Percentiles rank a stretch among this genome's conserved stretches.
These are phyloP conservation scores for Smithsoniella earleae DNA, from an alignment of 163 green algal genomes.

Conservation along the genomic window DNA sequence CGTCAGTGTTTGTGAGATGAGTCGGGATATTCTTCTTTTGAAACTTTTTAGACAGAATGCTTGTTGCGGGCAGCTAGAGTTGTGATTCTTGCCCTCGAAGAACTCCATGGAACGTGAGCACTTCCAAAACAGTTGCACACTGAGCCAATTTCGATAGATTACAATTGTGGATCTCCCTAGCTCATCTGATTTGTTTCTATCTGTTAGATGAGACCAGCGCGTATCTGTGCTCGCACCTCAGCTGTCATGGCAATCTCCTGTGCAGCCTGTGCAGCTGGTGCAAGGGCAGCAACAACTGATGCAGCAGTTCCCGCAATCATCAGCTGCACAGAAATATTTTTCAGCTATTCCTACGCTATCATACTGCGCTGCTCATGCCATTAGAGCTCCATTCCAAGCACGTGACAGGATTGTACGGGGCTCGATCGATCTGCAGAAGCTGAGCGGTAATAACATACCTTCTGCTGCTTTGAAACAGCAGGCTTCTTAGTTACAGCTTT, in stretches of 20 bases:
- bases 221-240: slow-evolving; percentile 44
- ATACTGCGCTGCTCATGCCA: too few relatives aligned
- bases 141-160: not conserved
- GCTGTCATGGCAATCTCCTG: slow-evolving; percentile 71
- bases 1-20: not conserved
- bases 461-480: not conserved
- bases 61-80: too few relatives aligned
- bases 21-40: too few relatives aligned
- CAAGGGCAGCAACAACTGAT: slow-evolving; percentile 45
- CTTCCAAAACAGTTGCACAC: too few relatives aligned
- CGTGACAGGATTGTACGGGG: too few relatives aligned
- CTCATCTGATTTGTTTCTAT: not conserved
- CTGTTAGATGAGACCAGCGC: too few relatives aligned
- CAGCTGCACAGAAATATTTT: slow-evolving; percentile 38
- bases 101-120: not conserved
- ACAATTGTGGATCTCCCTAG: not conserved
- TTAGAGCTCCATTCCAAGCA: too few relatives aligned
- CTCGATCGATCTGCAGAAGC: too few relatives aligned
- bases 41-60: too few relatives aligned
- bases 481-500: too few relatives aligned
- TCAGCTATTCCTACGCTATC: not conserved
- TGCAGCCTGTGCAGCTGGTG: slow-evolving; percentile 68
- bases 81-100: not conserved
- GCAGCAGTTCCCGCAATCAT: slow-evolving; percentile 45
- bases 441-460: not conserved